Percentiles rank a stretch among this genome's conserved stretches.
Conservation (phyloP, 169 alveolate genomes). For the Eimeria falciformis region DNA sequence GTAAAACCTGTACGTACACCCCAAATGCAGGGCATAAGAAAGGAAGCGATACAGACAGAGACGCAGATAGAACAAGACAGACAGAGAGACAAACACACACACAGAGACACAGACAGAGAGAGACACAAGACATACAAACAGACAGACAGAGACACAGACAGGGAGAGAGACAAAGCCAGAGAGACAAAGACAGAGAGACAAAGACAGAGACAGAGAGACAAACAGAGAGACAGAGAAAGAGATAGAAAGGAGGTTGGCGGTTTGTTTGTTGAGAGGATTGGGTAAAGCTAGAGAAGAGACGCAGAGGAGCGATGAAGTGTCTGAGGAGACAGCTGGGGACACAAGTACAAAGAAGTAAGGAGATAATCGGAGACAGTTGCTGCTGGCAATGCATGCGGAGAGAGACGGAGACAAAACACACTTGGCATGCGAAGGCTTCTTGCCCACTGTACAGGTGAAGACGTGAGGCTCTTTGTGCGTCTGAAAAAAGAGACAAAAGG, state of each 20-base stretch:
- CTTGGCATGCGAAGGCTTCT: constrained; percentile 75
- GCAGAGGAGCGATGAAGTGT: too few species aligned
- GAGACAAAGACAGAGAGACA: too few species aligned
- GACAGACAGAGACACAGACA: not conserved
- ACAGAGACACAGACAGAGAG: not conserved
- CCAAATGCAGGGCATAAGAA: not conserved
- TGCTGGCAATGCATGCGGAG: too few species aligned
- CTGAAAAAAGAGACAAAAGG: not conserved
- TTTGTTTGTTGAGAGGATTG: too few species aligned
- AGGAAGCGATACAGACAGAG: not conserved
- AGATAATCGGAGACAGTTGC: too few species aligned
- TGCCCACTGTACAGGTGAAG: constrained; percentile 71
- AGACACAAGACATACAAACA: not conserved
- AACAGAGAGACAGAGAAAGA: not conserved
- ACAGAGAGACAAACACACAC: not conserved
- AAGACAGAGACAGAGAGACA: too few species aligned
- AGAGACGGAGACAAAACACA: not conserved
- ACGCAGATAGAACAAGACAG: too few species aligned
- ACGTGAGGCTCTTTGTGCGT: constrained; percentile 37
- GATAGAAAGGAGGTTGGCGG: too few species aligned
- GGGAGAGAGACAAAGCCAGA: not conserved
- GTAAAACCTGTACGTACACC: constrained; percentile 4
- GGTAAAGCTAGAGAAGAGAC: too few species aligned
- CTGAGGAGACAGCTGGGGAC: too few species aligned
- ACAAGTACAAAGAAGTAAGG: too few species aligned